Conservation (phyloP, 2,329 filamentous ascomycete species). For the Nothopassalora personata region DNA sequence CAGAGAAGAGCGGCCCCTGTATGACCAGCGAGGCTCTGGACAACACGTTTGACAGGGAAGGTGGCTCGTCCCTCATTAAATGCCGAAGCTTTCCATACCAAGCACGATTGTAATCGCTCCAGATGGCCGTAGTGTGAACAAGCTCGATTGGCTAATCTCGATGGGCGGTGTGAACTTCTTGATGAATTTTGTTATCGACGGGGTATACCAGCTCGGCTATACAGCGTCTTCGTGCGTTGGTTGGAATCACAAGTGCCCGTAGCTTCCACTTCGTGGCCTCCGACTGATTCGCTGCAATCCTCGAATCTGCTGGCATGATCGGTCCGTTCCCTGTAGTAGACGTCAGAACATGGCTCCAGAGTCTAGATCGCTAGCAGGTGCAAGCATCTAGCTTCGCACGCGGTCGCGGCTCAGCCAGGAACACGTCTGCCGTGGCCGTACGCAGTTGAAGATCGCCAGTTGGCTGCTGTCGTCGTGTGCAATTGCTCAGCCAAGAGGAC, state of each 20-base stretch:
- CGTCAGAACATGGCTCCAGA: background rate
- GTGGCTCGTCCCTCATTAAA: background rate
- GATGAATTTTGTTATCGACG: background rate
- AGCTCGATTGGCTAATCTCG: background rate
- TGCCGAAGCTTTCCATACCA: background rate
- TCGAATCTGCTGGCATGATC: no score
- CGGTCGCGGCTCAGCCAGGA: no score
- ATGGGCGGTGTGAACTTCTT: background rate
- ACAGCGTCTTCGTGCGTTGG: background rate
- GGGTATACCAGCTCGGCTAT: background rate
- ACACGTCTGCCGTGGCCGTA: background rate
- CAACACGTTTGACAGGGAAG: background rate
- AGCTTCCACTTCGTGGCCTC: no score
- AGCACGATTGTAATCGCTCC: background rate
- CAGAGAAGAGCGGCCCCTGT: background rate
- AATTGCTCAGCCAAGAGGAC: background rate
- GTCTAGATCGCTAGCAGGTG: background rate
- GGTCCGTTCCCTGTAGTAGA: no score
- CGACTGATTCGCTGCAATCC: no score
- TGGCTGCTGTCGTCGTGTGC: background rate
- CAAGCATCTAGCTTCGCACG: background rate
- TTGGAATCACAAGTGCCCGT: no score
- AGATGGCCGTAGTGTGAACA: background rate
- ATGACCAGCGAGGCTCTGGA: background rate
- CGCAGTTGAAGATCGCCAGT: background rate